Base-by-base conservation (phyloP, 176 grass and related monocot species). In the Dendrocalamus sinicus region DNA sequence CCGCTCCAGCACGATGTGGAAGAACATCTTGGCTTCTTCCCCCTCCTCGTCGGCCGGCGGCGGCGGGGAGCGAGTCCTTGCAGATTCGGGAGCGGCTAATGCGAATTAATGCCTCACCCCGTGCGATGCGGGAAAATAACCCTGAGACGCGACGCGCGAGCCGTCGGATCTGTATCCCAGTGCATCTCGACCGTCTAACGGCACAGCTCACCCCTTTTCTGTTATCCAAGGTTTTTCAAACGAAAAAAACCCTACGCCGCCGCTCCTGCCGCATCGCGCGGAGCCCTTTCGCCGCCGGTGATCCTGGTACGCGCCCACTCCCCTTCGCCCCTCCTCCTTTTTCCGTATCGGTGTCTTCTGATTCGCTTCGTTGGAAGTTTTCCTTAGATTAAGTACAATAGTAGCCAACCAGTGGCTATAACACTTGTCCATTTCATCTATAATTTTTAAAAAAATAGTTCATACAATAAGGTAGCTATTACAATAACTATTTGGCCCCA, bases 1-100 rank as follows among this genome's bases (percentile, higher is more conserved):
- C 73, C 93, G 84, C 84, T 98, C 96, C 70, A 98, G 82, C 63
- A 95, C 89, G 80, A 98, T 95, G 81, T 98, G 96, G 86, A 98
- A 98, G 81, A 98, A 98, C 96, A 98, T 98, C 70, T 91, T 70
- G 32, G 30, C 50, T 64, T 44, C 67, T 84, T 61, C 10, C 58
- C 58, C 48, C 48, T 44, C 51, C 22, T 66, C 48, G 39, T 51
- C 76, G 59, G 79, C 78, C 23, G 83, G 50, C 67, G 45, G 67
- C 81, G 66, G 80, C 81, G 22, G 71, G 44, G 30, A 48, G 51
- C 14, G 15, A 72, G 14, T 10, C 71, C 67, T 68, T 74, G 46
- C 52, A 55, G 30, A 30, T 13, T 65, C 30, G n/a, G 12, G 75
- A 50, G 4, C 6, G 23, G 3, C 22, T 9, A 41, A 10, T 53